Conservation (phyloP, 1,284 basidiomycete genomes). For the Cryptococcus neoformans region DNA sequence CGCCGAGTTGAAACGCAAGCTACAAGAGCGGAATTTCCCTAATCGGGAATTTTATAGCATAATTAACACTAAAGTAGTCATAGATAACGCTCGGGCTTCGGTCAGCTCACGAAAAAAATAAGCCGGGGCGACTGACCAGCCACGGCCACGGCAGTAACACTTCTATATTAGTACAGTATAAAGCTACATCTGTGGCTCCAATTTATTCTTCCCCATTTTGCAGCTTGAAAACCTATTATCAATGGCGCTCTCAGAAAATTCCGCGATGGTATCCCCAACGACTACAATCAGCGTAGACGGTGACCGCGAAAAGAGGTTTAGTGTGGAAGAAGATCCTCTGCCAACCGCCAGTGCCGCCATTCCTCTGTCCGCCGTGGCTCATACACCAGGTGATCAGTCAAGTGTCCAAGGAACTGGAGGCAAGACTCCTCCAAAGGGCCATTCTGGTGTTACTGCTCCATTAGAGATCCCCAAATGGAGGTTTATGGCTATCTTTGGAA, state of each 20-base stretch:
- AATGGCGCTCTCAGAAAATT: background rate
- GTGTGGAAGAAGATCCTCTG: background rate
- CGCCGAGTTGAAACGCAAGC: too few relatives aligned
- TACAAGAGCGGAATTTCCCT: too few relatives aligned
- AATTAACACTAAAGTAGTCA: too few relatives aligned
- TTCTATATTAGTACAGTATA: too few relatives aligned
- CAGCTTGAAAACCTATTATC: too few relatives aligned
- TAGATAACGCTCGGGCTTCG: too few relatives aligned
- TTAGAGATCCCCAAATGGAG: constrained; percentile 25
- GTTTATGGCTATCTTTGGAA: constrained; percentile 37
- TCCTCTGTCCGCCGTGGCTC: background rate
- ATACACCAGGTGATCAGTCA: background rate
- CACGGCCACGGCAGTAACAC: too few relatives aligned
- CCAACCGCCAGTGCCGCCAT: background rate
- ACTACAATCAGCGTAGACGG: background rate
- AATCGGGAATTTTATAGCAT: too few relatives aligned
- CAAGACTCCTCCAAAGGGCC: constrained; percentile 6
- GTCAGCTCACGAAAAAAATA: too few relatives aligned
- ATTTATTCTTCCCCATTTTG: too few relatives aligned
- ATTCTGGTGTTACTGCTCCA: constrained; percentile 13
- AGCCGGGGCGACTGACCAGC: too few relatives aligned
- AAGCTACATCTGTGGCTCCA: too few relatives aligned
- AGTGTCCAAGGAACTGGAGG: constrained; percentile 4
- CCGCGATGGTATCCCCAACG: background rate
- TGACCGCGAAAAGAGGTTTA: background rate